A percentile compares a stretch with the other conserved stretches of the same genome.
These are phyloP conservation scores for Gliomastix tumulicola DNA, from an alignment of 2,329 filamentous ascomycete species.

Conservation along the genomic window DNA sequence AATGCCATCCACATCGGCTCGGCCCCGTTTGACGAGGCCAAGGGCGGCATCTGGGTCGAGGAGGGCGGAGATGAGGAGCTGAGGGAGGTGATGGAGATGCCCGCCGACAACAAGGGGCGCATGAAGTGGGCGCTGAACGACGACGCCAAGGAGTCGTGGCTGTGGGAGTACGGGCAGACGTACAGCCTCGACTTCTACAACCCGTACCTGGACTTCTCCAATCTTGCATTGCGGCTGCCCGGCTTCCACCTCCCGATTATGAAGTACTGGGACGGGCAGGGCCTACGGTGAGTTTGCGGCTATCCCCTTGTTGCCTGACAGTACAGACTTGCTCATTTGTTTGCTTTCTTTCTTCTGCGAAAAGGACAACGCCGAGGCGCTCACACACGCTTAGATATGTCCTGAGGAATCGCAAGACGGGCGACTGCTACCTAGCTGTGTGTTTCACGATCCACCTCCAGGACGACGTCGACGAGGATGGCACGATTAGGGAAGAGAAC, in stretches of 20 bases:
- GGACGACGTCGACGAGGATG: slow-evolving; percentile 56
- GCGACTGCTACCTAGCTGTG: slow-evolving; percentile 72
- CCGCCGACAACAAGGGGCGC: slow-evolving; percentile 42
- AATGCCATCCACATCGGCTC: slow-evolving; percentile 66
- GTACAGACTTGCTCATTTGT: no score
- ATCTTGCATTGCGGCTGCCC: slow-evolving; percentile 64
- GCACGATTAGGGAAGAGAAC: slow-evolving; percentile 38
- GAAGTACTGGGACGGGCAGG: slow-evolving; percentile 75
- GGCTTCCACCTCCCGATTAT: slow-evolving; percentile 68
- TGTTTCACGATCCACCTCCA: slow-evolving; percentile 70
- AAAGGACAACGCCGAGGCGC: slow-evolving; percentile 41
- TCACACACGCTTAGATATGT: slow-evolving; percentile 88
- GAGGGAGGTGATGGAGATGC: slow-evolving; percentile 41
- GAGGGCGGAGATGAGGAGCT: slow-evolving; percentile 53
- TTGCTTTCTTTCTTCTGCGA: slow-evolving; percentile 11
- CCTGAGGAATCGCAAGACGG: slow-evolving; percentile 71
- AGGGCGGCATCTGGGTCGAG: slow-evolving; percentile 50
- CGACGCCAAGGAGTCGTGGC: slow-evolving; percentile 41
- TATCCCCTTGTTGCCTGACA: no score
- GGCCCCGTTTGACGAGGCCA: slow-evolving; percentile 34
- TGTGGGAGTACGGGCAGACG: slow-evolving; percentile 45
- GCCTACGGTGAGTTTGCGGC: slow-evolving; percentile 52
- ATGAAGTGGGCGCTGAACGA: slow-evolving; percentile 51
- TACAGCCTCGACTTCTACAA: slow-evolving; percentile 73
- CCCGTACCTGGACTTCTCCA: slow-evolving; percentile 78